Percentiles rank a stretch among this genome's conserved stretches.
Evolutionary conservation across 2,329 filamentous ascomycete species (phyloP).

Genomic region (Alternaria angustiovoidea): DNA sequence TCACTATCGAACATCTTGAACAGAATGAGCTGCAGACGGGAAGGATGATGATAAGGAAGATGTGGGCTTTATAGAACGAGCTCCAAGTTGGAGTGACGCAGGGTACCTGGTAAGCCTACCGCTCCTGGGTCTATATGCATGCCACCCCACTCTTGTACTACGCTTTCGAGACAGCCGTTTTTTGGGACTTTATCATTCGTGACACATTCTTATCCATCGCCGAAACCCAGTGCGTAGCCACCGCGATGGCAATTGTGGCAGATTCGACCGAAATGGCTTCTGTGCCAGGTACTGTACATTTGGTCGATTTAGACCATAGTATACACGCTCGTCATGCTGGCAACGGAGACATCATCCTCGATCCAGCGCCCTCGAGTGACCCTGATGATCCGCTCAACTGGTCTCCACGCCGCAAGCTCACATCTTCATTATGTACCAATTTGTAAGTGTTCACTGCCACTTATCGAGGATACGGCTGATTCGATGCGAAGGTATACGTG

Average conservation of each 20-base stretch:
- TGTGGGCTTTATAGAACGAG: not conserved
- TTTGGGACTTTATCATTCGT: not conserved
- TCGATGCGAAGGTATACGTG: constrained; percentile 58
- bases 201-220: not conserved
- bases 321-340: constrained; percentile 49
- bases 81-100: not conserved
- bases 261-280: not conserved
- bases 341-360: constrained; percentile 52
- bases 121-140: not conserved
- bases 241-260: constrained; percentile 11
- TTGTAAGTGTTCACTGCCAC: constrained; percentile 15
- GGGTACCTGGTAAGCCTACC: not conserved
- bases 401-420: constrained; percentile 38
- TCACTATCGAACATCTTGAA: not conserved
- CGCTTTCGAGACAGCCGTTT: not conserved
- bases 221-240: not conserved
- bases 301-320: constrained; percentile 53
- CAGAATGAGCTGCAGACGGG: not conserved
- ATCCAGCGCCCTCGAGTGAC: constrained; percentile 48
- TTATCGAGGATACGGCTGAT: constrained; percentile 5
- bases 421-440: constrained; percentile 34
- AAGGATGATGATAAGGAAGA: not conserved
- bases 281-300: constrained; percentile 54
- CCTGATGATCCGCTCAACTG: constrained; percentile 50
- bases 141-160: constrained; percentile 11